Conservation (phyloP, 495 filamentous ascomycete species). For the Bryoglossum gracile region DNA sequence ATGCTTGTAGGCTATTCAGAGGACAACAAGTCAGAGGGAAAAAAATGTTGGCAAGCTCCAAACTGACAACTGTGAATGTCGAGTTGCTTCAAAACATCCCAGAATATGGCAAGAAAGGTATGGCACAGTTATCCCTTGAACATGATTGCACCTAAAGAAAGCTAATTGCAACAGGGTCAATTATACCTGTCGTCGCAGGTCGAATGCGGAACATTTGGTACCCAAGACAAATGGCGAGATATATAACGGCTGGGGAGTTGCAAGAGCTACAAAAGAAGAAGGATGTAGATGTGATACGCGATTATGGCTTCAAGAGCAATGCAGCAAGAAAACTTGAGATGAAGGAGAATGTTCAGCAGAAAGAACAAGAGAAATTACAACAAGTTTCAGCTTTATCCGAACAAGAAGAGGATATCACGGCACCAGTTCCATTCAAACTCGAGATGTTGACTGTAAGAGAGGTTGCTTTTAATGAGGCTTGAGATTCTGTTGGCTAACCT, state of each 20-base stretch:
- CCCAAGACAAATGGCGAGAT: conserved; percentile 46
- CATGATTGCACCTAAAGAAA: neutral
- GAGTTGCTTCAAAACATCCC: conserved; percentile 45
- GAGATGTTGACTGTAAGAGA: conserved; percentile 11
- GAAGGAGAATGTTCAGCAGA: no score
- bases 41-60: conserved; percentile 44
- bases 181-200: conserved; percentile 45
- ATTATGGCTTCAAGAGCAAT: conserved; percentile 34
- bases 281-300: conserved; percentile 38
- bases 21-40: conserved; percentile 45
- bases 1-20: neutral
- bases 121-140: neutral
- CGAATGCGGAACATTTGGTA: conserved; percentile 51
- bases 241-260: conserved; percentile 38
- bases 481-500: conserved; percentile 8
- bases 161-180: conserved; percentile 35
- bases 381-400: neutral
- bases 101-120: conserved; percentile 47
- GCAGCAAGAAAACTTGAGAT: conserved; percentile 2
- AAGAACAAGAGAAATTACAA: neutral
- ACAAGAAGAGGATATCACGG: neutral
- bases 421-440: conserved; percentile 13
- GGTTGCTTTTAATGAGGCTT: no score
- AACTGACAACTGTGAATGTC: conserved; percentile 43
- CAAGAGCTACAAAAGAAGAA: conserved; percentile 34